Evolutionary conservation across 202 grass and related monocot genomes (phyloP).

Genomic region (Brachypodium distachyon): DNA sequence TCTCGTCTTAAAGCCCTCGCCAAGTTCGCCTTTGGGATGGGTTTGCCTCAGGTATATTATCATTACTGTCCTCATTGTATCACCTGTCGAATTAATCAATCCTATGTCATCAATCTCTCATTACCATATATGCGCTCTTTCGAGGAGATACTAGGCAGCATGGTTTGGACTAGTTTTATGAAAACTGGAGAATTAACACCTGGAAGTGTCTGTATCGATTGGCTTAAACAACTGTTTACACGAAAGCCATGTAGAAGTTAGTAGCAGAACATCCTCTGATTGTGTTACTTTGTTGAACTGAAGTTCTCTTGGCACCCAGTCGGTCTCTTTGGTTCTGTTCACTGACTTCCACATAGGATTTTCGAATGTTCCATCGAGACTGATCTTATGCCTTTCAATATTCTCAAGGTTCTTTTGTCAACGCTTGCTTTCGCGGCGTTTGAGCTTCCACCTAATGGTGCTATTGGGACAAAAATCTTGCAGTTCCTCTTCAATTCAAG

Average conservation of each 20-base stretch:
- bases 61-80: background rate
- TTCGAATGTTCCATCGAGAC: background rate
- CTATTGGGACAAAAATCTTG: conserved; percentile 89
- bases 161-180: background rate
- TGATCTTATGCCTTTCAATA: conserved; percentile 19
- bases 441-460: conserved; percentile 91
- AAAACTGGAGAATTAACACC: background rate
- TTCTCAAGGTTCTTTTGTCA: conserved; percentile 73
- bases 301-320: background rate
- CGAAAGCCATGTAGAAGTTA: background rate
- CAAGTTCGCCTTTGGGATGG: conserved; percentile 94
- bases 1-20: conserved; percentile 91
- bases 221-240: background rate
- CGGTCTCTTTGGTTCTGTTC: background rate
- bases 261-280: background rate
- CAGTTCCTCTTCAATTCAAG: conserved; percentile 89
- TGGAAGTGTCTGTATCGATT: background rate
- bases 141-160: background rate
- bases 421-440: conserved; percentile 94
- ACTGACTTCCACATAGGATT: background rate
- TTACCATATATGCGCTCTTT: background rate
- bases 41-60: conserved; percentile 69
- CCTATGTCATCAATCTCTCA: background rate
- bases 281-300: background rate
- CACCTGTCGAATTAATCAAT: background rate